These are phyloP conservation scores for Apophysomyces ossiformis DNA, from an alignment of 371 early-diverging fungal genomes.

Conservation along the genomic window DNA sequence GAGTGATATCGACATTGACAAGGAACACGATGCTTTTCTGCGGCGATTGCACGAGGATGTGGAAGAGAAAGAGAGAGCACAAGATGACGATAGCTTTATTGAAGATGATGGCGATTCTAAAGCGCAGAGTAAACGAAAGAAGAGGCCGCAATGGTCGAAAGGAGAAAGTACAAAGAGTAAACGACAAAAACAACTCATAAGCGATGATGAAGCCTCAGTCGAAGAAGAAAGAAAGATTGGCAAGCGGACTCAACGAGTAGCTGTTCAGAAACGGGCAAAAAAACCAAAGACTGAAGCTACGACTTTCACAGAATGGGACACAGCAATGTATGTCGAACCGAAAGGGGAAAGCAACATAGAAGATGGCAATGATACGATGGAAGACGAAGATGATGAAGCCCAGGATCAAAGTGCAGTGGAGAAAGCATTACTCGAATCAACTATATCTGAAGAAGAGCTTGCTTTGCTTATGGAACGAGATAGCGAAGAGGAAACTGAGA, in stretches of 20 bases:
- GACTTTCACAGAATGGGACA: background rate
- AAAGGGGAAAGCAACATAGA: slow-evolving; percentile 41
- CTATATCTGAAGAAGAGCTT: slow-evolving; percentile 21
- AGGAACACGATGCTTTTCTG: slow-evolving; percentile 50
- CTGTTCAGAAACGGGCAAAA: slow-evolving; percentile 12
- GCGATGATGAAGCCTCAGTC: slow-evolving; percentile 20
- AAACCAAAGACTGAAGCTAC: slow-evolving; percentile 14
- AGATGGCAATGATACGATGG: slow-evolving; percentile 19
- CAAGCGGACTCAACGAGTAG: slow-evolving; percentile 14
- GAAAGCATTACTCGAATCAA: slow-evolving; percentile 17
- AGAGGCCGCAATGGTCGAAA: background rate
- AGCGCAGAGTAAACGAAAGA: slow-evolving; percentile 23
- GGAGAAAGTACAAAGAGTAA: background rate
- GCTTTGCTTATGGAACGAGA: slow-evolving; percentile 23
- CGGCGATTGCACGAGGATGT: slow-evolving; percentile 51
- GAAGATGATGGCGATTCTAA: slow-evolving; percentile 26
- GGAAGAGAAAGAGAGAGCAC: slow-evolving; percentile 23
- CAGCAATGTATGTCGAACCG: slow-evolving; percentile 27
- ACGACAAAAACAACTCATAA: background rate
- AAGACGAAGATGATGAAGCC: slow-evolving; percentile 17
- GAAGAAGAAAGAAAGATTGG: slow-evolving; percentile 31
- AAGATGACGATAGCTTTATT: background rate
- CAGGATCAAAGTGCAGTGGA: slow-evolving; percentile 18
- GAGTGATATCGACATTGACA: slow-evolving; percentile 30
- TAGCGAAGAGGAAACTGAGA: slow-evolving; percentile 16